Evolutionary conservation across 257 asterid species (phyloP), one percentile per base, ranked within the genome.

Genomic region (Solanum bulbocastanum): DNA sequence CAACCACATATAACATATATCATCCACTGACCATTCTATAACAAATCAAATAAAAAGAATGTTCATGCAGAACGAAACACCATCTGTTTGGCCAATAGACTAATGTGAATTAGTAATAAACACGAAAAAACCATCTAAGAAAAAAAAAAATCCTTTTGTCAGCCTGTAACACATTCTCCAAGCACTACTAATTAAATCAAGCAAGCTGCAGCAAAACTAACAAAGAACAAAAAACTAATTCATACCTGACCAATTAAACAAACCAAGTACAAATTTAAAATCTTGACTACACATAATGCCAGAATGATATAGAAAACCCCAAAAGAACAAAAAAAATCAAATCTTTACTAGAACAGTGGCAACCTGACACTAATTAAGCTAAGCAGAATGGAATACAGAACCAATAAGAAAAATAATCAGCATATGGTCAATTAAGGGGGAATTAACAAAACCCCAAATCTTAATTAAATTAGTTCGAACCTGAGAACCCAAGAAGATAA

Each of bases 401-500:
- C 83, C 81, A 46, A 44, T 68, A 60, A 37, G 33, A 44, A 86
- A 74, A 12, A 27, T 10, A 86, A 69, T 6, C 30, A 25, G 16
- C 66, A 81, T 30, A 79, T n/a, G 12, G 79, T 73, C 30, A 35
- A 73, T 73, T 15, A 15, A 82, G 44, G 13, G 85, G 16, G 85
- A 81, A 79, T 46, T 81, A 22, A 69, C 37, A 42, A 42, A 42
- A 42, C 46, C 74, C 83, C 56, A 81, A 46, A 87, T 83, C 36
- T 73, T 27, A 30, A 87, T 49, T 40, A 35, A 68, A 37, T 72
- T 25, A 39, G 8, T 8, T 16, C 39, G 14, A 87, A 97, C 98
- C 98, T 95, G 97, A 78, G 93, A n/a, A 85, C 98, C 99, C 94
- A 97, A 89, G 92, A 95, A 97, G 92, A 97, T 89, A 89, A 95